Evolutionary conservation across 192 early-diverging fungal species (phyloP).

Genomic region (Podochytrium sp.): DNA sequence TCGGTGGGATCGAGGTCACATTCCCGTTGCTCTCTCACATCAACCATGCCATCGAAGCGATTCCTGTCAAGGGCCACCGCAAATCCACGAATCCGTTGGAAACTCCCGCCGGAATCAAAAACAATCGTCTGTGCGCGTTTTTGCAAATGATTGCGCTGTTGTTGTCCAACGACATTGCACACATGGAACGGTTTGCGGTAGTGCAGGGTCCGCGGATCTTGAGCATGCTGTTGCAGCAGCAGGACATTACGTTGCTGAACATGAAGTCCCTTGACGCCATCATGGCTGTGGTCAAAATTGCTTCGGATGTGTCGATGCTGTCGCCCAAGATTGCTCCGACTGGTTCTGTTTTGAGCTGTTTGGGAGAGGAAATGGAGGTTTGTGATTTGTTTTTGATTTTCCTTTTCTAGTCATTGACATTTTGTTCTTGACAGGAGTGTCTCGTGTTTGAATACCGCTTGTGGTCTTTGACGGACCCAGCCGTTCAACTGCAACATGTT

Average conservation of each 20-base stretch:
- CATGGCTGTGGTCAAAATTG: conserved; percentile 34
- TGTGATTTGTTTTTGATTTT: neutral
- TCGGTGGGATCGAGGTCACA: conserved; percentile 50
- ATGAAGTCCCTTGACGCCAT: conserved; percentile 42
- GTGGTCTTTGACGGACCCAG: conserved; percentile 34
- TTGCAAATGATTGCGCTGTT: conserved; percentile 41
- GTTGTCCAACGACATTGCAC: conserved; percentile 24
- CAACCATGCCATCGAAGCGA: conserved; percentile 31
- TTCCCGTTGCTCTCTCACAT: conserved; percentile 45
- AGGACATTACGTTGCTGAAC: conserved; percentile 30
- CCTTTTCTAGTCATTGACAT: no score
- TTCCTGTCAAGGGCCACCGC: neutral
- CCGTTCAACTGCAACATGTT: conserved; percentile 45
- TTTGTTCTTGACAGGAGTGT: conserved; percentile 21
- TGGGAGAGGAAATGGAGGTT: conserved; percentile 11
- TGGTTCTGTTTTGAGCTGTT: conserved; percentile 1
- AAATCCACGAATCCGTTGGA: neutral
- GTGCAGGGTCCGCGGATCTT: conserved; percentile 46
- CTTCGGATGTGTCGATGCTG: neutral
- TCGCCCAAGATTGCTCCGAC: conserved; percentile 13
- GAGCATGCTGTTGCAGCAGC: conserved; percentile 39
- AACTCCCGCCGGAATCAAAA: neutral
- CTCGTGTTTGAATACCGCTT: conserved; percentile 43
- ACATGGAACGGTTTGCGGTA: conserved; percentile 37
- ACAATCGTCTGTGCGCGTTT: conserved; percentile 25